Evolutionary conservation across 176 grass and related monocot species (phyloP).

Genomic region (Dendrocalamus sinicus): DNA sequence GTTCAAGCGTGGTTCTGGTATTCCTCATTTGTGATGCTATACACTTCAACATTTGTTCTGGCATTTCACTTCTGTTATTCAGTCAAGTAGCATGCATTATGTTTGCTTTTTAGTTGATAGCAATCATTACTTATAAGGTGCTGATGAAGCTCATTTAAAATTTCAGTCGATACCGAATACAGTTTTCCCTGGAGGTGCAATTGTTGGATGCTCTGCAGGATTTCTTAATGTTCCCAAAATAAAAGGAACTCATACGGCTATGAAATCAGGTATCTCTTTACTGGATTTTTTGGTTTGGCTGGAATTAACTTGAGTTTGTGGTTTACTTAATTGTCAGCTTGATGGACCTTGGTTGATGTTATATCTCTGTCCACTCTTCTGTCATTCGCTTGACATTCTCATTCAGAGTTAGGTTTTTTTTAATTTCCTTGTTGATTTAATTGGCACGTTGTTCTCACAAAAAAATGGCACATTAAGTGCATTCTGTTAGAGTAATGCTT

Average conservation of each 20-base stretch:
- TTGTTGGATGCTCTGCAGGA: conserved; percentile 96
- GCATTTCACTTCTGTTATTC: conserved; percentile 15
- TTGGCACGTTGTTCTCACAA: neutral
- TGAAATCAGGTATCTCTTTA: conserved; percentile 83
- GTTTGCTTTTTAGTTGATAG: neutral
- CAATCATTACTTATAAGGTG: neutral
- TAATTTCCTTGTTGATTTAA: neutral
- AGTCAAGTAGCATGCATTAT: neutral
- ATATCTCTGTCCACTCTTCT: neutral
- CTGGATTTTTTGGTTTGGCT: neutral
- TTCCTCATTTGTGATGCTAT: conserved; percentile 37
- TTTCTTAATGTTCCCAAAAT: conserved; percentile 98
- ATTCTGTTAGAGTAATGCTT: neutral
- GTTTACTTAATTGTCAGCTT: conserved; percentile 12
- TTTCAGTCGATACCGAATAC: conserved; percentile 97
- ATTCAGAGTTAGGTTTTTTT: neutral
- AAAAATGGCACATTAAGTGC: neutral
- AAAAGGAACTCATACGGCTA: conserved; percentile 96
- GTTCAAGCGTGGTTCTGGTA: neutral
- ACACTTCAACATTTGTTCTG: neutral
- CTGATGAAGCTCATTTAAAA: conserved; percentile 39
- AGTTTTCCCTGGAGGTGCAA: conserved; percentile 90
- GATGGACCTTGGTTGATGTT: conserved; percentile 1
- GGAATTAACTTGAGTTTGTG: neutral
- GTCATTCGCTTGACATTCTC: neutral